Percentiles rank a stretch among this genome's conserved stretches.
Conservation (phyloP, 345 rosid species). For the Pistacia vera region DNA sequence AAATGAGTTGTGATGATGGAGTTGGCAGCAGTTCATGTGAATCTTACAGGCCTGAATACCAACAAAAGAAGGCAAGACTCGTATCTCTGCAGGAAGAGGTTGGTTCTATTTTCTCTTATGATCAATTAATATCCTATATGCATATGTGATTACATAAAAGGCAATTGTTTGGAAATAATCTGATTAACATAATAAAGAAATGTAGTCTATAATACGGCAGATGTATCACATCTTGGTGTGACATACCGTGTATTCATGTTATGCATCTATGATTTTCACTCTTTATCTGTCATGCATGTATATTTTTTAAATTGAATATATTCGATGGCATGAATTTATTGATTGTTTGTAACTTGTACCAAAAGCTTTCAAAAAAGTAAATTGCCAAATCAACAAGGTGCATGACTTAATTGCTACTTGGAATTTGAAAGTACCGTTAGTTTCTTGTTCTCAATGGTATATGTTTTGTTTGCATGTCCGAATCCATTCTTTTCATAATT, state of each 20-base stretch:
- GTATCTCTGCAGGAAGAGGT: slow-evolving; percentile 66
- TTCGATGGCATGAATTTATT: too few species aligned
- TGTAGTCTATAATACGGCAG: too few species aligned
- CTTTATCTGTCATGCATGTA: too few species aligned
- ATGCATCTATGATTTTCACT: too few species aligned
- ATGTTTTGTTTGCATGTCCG: background rate
- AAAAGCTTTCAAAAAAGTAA: too few species aligned
- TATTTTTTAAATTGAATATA: too few species aligned
- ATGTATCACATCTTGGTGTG: too few species aligned
- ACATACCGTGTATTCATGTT: too few species aligned
- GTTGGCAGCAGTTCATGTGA: slow-evolving; percentile 35
- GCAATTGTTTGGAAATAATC: background rate
- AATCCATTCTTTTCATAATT: background rate
- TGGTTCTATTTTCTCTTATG: slow-evolving; percentile 16
- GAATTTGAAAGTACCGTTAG: background rate
- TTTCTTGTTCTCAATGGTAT: too few species aligned
- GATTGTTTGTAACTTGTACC: too few species aligned
- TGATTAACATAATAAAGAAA: background rate
- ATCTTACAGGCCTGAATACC: slow-evolving; percentile 47
- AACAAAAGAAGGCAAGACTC: slow-evolving; percentile 61
- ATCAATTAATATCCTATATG: background rate
- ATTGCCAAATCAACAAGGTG: background rate
- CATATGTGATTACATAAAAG: background rate
- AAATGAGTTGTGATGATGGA: slow-evolving; percentile 26
- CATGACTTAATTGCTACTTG: background rate